Evolutionary conservation across 371 early-diverging fungal species (phyloP), one percentile per base, ranked within the genome.

Genomic region (Dentiscutata heterogama): DNA sequence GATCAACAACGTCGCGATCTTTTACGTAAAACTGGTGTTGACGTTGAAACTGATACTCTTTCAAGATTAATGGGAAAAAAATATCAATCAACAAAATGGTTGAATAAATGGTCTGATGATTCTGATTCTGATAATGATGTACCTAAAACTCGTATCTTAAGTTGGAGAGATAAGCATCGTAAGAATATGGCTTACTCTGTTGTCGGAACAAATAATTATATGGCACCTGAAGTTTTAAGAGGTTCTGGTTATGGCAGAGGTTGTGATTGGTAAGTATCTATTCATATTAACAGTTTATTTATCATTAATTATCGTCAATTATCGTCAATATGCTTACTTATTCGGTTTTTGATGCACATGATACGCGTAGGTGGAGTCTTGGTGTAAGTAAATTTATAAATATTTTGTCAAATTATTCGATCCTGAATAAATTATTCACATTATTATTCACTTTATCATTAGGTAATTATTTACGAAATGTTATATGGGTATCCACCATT

Each of bases 141-240:
- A 8, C 86, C 90, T 3, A 87, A 87, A 81, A 89, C 88, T 75
- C 89, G 90, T 74, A 87, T 92, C 53, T 86, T 92, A 70, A 86
- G 87, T 35, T 92, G 91, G 91, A 84, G 92, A 56, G 90, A 92
- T 81, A 82, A 85, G 42, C 84, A 91, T 81, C 83, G 92, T 50
- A 88, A 86, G 60, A 88, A 88, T 61, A 87, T 89, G 88, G 91
- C 93, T 8, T 94, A 84, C 77, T 91, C 93, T 0, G 87, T 94
- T n/a, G 96, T 96, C 6, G 97, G 97, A n/a, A 95, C 96, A 27
- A 92, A 93, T 80, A 94, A 96, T 84, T 96, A 96, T 86, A 92
- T 95, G 85, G 93, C 94, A 0, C 94, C 94, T 1, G 96, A 96
- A 84, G 89, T 94, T 42, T 86, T 90, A 56, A 86, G 84, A 14